Evolutionary conservation across 352 stramenopile species (phyloP).

Genomic region (Phytophthora rubi): DNA sequence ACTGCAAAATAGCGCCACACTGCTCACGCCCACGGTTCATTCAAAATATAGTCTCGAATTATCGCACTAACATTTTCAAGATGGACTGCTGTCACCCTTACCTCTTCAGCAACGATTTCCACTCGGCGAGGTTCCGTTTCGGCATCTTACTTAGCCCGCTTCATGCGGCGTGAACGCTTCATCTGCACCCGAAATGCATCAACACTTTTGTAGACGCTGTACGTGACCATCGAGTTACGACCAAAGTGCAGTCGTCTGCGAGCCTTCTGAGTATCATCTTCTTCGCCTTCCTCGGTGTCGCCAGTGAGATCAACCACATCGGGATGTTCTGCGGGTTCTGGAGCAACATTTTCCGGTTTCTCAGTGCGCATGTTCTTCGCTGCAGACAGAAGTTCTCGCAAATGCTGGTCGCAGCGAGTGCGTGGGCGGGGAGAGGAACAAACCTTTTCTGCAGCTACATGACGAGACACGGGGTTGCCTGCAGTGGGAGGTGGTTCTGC

Average conservation of each 20-base stretch:
- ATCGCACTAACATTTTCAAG: not conserved
- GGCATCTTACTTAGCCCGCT: not conserved
- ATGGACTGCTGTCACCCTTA: not conserved
- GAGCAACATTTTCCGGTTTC: not conserved
- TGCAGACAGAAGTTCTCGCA: conserved; percentile 12
- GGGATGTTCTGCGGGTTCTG: not conserved
- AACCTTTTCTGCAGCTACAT: not conserved
- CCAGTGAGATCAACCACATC: conserved; percentile 12
- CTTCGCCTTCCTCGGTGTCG: not conserved
- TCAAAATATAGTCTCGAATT: not conserved
- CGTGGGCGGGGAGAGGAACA: not conserved
- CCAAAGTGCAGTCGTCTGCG: conserved; percentile 18
- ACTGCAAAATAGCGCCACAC: not conserved
- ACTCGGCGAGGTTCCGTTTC: not conserved
- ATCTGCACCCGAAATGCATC: conserved; percentile 13
- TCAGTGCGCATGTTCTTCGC: not conserved
- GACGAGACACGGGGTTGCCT: not conserved
- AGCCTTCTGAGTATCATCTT: not conserved
- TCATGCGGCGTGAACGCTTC: not conserved
- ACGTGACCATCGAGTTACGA: conserved; percentile 8
- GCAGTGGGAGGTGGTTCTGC: not conserved
- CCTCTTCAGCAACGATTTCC: conserved; percentile 18
- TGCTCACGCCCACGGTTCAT: not conserved
- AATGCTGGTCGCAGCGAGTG: conserved; percentile 9
- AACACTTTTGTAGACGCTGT: conserved; percentile 7